Evolutionary conservation across 345 rosid genomes (phyloP).

Genomic region (Brassica juncea): DNA sequence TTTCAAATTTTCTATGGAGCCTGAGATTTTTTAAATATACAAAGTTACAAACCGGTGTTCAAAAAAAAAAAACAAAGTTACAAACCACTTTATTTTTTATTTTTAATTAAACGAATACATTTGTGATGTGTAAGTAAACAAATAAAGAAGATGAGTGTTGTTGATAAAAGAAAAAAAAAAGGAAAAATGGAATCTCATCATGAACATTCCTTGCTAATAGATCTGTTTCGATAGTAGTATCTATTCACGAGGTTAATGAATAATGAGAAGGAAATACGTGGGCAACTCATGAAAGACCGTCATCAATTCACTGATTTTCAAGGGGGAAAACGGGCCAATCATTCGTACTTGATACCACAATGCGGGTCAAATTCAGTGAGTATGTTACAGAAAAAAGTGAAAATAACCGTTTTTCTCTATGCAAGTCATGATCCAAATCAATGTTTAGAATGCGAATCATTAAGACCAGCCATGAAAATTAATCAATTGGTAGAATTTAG

Average conservation of each 20-base stretch:
- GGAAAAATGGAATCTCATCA: neutral
- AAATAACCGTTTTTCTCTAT: neutral
- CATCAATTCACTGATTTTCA: neutral
- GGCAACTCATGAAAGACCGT: neutral
- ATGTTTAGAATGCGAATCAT: neutral
- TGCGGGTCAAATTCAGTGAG: neutral
- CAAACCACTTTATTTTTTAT: too few species aligned
- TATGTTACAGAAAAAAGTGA: neutral
- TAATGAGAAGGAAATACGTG: neutral
- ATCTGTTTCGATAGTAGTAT: neutral
- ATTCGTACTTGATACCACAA: neutral
- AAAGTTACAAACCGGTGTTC: too few species aligned
- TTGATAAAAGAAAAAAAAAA: neutral
- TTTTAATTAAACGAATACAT: neutral
- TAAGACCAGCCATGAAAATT: neutral
- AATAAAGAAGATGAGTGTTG: neutral
- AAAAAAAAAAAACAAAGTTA: too few species aligned
- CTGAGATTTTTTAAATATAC: neutral
- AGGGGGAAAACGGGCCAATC: neutral
- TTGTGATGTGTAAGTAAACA: neutral
- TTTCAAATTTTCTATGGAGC: conserved; percentile 26
- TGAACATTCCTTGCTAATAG: neutral
- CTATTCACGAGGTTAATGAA: neutral
- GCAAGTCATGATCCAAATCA: neutral
- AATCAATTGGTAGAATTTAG: neutral